phyloP scores from a whole-genome alignment of 1,284 basidiomycete genomes.

The Meira miltonrushii region DNA sequence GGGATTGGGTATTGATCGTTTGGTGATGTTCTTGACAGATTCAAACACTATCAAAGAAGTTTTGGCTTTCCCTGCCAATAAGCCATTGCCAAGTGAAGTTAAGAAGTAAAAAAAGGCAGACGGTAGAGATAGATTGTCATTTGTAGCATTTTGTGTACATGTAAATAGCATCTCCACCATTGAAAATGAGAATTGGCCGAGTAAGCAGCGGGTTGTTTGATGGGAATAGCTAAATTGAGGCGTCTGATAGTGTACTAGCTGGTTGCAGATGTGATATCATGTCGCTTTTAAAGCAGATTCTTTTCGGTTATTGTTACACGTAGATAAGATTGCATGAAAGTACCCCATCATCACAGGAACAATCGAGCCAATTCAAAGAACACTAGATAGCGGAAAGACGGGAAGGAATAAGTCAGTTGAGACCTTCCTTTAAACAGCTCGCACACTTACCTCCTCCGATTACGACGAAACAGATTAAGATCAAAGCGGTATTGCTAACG shows the following conservation, averaged over 20 bases:
- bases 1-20: constrained; percentile 42
- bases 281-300: too few species aligned
- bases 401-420: neutral
- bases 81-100: constrained; percentile 57
- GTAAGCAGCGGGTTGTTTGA: too few species aligned
- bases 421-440: neutral
- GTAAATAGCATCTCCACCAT: too few species aligned
- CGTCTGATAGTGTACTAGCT: too few species aligned
- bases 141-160: too few species aligned
- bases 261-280: too few species aligned
- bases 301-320: too few species aligned
- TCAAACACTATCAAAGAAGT: constrained; percentile 76
- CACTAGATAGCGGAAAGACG: constrained; percentile 12
- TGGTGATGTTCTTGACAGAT: constrained; percentile 42
- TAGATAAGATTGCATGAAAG: too few species aligned
- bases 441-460: constrained; percentile 28
- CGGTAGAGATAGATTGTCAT: too few species aligned
- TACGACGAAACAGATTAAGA: constrained; percentile 26
- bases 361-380: constrained; percentile 29
- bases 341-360: constrained; percentile 22
- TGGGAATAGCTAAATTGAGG: too few species aligned
- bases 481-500: constrained; percentile 13
- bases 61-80: constrained; percentile 82
- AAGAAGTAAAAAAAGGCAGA: neutral
- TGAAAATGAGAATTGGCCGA: too few species aligned